These are phyloP conservation scores for Dovyalis caffra DNA, from an alignment of 345 rosid species.

Conservation along the genomic window DNA sequence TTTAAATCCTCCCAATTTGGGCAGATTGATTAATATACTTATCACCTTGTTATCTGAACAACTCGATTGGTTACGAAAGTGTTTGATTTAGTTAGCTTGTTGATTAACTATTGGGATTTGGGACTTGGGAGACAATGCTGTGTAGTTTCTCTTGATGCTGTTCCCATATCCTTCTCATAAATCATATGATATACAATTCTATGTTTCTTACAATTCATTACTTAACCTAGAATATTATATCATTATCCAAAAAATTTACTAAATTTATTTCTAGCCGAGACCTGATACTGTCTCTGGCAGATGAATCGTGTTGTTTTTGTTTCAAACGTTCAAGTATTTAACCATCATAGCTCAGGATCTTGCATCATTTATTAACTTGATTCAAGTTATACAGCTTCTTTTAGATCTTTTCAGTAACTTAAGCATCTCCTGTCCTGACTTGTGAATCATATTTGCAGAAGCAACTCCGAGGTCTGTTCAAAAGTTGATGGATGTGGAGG, in stretches of 20 bases:
- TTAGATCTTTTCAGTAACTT: not conserved
- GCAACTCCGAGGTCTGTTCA: slow-evolving; percentile 28
- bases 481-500: slow-evolving; percentile 16
- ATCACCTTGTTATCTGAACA: too few species aligned
- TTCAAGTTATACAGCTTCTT: not conserved
- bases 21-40: too few species aligned
- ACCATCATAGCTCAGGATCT: not conserved
- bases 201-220: not conserved
- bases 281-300: not conserved
- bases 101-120: too few species aligned
- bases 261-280: not conserved
- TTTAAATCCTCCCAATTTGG: too few species aligned
- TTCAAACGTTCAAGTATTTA: not conserved
- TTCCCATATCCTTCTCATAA: not conserved
- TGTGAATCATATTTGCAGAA: slow-evolving; percentile 25
- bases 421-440: not conserved
- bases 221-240: not conserved
- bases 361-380: not conserved
- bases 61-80: too few species aligned
- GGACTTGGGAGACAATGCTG: too few species aligned
- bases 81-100: too few species aligned
- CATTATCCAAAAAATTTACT: not conserved
- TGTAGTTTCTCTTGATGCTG: too few species aligned
- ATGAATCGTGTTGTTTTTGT: slow-evolving; percentile 2
- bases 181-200: not conserved